phyloP scores from a whole-genome alignment of 2,329 filamentous ascomycete species.

The Colletotrichum sidae region DNA sequence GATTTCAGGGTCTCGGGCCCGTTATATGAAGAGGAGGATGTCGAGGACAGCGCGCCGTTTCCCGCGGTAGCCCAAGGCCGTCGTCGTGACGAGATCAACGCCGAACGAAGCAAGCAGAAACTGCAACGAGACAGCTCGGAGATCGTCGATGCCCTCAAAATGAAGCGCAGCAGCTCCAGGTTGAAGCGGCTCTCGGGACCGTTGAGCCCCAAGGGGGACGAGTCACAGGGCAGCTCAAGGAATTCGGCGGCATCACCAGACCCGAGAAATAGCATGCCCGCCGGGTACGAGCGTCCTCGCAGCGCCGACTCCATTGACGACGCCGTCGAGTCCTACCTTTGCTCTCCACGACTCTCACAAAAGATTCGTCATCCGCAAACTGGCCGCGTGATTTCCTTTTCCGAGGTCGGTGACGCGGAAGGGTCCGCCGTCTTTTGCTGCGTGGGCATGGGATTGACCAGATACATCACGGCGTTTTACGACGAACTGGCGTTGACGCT shows the following conservation, averaged over 20 bases:
- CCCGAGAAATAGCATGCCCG: conserved; percentile 47
- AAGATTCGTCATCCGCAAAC: conserved; percentile 89
- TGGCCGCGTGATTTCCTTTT: conserved; percentile 91
- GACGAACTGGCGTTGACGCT: conserved; percentile 92
- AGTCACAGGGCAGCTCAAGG: conserved; percentile 39
- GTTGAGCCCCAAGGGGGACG: conserved; percentile 54
- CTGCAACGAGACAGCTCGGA: conserved; percentile 64
- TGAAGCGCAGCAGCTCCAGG: conserved; percentile 68
- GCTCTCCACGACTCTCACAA: conserved; percentile 85
- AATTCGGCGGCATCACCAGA: conserved; percentile 42
- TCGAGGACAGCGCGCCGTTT: conserved; percentile 76
- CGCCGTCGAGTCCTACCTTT: conserved; percentile 86
- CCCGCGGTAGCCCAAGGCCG: conserved; percentile 74
- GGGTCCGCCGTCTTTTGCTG: conserved; percentile 96
- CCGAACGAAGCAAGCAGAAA: conserved; percentile 57
- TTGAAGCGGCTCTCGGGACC: conserved; percentile 69
- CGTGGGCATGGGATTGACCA: conserved; percentile 95
- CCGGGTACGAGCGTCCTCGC: conserved; percentile 77
- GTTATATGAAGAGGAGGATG: conserved; percentile 42
- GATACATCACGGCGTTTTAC: conserved; percentile 97
- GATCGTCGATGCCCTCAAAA: conserved; percentile 54
- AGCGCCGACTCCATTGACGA: conserved; percentile 91
- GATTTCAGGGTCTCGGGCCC: conserved; percentile 21
- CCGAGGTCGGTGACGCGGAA: conserved; percentile 92
- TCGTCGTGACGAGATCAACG: conserved; percentile 61